Evolutionary conservation across 805 yeast species (phyloP).

Genomic region (Blastobotrys terrestris): DNA sequence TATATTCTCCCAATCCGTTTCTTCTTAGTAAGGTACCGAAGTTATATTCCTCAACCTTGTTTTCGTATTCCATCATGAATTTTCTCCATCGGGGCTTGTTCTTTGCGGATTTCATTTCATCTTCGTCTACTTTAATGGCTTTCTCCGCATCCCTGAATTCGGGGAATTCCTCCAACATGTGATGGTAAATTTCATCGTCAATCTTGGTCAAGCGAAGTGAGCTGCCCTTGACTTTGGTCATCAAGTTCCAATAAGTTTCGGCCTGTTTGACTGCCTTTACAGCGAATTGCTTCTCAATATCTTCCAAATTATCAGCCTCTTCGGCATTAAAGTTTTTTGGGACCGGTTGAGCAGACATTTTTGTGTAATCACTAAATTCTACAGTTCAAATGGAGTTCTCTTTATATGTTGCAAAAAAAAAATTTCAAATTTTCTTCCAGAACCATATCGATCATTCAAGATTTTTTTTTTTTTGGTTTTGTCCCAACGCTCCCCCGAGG

Average conservation of each 20-base stretch:
- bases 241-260: constrained; percentile 83
- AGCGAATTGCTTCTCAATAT: constrained; percentile 95
- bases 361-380: too few relatives aligned
- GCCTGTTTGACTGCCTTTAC: constrained; percentile 96
- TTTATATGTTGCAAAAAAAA: not conserved
- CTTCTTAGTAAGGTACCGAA: constrained; percentile 89
- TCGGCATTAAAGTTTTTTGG: constrained; percentile 61
- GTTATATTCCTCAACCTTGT: constrained; percentile 78
- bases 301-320: constrained; percentile 89
- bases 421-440: not conserved
- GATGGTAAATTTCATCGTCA: constrained; percentile 37
- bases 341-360: not conserved
- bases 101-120: constrained; percentile 66
- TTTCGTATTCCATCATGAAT: constrained; percentile 76
- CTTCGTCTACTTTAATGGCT: constrained; percentile 56
- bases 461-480: not conserved
- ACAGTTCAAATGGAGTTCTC: too few relatives aligned
- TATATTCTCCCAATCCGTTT: constrained; percentile 66
- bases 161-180: constrained; percentile 67
- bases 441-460: not conserved
- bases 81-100: constrained; percentile 91
- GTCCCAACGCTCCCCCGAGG: too few relatives aligned
- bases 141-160: constrained; percentile 60
- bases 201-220: constrained; percentile 45
- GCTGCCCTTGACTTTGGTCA: constrained; percentile 72